Conservation (phyloP, 2,329 filamentous ascomycete genomes). For the Lomentospora prolificans region DNA sequence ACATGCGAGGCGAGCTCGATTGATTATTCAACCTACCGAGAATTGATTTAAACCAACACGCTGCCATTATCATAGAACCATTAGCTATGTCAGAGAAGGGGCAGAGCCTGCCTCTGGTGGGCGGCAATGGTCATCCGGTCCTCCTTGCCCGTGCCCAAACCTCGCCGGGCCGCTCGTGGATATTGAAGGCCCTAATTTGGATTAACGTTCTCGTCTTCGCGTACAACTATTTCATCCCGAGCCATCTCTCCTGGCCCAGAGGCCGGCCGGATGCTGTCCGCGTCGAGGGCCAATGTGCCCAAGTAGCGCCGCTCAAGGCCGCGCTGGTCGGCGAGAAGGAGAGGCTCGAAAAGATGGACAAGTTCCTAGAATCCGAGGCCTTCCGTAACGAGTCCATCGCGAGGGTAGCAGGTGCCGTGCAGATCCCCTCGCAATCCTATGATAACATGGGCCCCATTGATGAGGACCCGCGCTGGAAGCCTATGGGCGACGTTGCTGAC, state of each 20-base stretch:
- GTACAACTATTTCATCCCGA: not conserved
- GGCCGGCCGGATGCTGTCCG: not conserved
- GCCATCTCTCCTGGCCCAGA: not conserved
- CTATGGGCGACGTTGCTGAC: constrained; percentile 43
- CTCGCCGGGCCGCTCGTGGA: not conserved
- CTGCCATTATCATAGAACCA: too few relatives aligned
- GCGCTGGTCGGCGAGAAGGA: constrained; percentile 13
- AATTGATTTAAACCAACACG: too few relatives aligned
- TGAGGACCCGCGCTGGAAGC: constrained; percentile 47
- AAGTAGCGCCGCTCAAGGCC: constrained; percentile 24
- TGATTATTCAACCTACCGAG: too few relatives aligned
- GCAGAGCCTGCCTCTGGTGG: not conserved
- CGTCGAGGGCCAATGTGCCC: constrained; percentile 16
- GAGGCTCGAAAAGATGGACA: constrained; percentile 21
- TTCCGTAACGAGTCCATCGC: constrained; percentile 23
- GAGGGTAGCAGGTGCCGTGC: constrained; percentile 34
- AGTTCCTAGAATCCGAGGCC: constrained; percentile 19
- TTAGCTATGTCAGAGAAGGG: not conserved
- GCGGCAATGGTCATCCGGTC: not conserved
- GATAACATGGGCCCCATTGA: constrained; percentile 45
- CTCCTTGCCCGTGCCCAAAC: not conserved
- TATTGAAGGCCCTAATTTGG: not conserved
- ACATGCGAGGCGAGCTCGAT: too few relatives aligned
- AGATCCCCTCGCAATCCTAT: constrained; percentile 44
- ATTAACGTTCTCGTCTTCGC: not conserved